phyloP scores from a whole-genome alignment of 2,329 filamentous ascomycete species.

The Fusarium haematococcum region DNA sequence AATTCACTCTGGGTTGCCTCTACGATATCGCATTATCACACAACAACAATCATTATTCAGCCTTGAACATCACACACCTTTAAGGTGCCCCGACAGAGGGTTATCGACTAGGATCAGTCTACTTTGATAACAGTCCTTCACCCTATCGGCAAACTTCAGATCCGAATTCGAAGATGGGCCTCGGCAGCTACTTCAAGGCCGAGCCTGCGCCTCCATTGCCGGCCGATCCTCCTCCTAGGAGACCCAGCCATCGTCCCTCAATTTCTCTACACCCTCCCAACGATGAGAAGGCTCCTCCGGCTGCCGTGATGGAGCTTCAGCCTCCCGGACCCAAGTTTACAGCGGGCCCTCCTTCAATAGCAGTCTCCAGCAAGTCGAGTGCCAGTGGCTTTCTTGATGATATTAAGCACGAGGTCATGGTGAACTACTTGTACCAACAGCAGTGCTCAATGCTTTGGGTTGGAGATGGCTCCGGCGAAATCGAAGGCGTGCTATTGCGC shows the following conservation, averaged over 20 bases:
- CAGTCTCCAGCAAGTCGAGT: slow-evolving; percentile 56
- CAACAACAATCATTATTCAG: neutral
- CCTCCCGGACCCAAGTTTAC: slow-evolving; percentile 61
- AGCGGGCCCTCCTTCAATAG: slow-evolving; percentile 66
- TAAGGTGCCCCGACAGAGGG: neutral
- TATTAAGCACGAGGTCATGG: slow-evolving; percentile 86
- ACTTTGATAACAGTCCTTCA: neutral
- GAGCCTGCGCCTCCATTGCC: slow-evolving; percentile 38
- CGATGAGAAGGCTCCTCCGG: slow-evolving; percentile 54
- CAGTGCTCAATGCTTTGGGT: slow-evolving; percentile 82
- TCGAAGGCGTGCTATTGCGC: slow-evolving; percentile 79
- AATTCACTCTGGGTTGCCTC: neutral
- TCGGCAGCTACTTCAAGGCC: slow-evolving; percentile 72
- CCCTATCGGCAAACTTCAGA: neutral
- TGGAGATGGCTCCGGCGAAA: slow-evolving; percentile 73
- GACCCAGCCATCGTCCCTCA: slow-evolving; percentile 33
- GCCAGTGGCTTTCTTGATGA: slow-evolving; percentile 72
- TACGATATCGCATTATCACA: neutral
- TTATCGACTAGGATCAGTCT: neutral
- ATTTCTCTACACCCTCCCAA: slow-evolving; percentile 35
- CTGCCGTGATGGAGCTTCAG: slow-evolving; percentile 59
- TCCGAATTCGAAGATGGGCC: slow-evolving; percentile 62
- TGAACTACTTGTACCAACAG: slow-evolving; percentile 84
- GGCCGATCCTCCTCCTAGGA: slow-evolving; percentile 27
- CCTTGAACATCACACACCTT: neutral